phyloP scores from a whole-genome alignment of 306 rosid species.

The Fragaria iinumae region DNA sequence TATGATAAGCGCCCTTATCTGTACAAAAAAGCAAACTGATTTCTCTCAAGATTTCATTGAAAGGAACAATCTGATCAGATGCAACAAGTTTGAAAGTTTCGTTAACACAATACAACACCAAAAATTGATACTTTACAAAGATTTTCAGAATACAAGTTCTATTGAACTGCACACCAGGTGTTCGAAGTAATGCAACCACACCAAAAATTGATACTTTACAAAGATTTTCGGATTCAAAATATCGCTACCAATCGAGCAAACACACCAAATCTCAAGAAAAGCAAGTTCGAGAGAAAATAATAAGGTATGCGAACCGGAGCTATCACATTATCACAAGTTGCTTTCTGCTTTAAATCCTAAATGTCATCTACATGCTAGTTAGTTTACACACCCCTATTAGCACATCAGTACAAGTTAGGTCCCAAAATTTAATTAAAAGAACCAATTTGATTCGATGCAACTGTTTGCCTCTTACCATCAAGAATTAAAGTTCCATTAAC shows the following conservation, averaged over 20 bases:
- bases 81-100: background rate
- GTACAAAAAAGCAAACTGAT: background rate
- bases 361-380: background rate
- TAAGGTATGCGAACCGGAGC: too few relatives aligned
- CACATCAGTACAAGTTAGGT: background rate
- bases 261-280: background rate
- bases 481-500: background rate
- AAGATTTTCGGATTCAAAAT: too few relatives aligned
- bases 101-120: background rate
- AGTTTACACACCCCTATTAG: background rate
- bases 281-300: background rate
- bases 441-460: background rate
- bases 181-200: conserved; percentile 2
- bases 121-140: too few relatives aligned
- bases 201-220: too few relatives aligned
- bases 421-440: background rate
- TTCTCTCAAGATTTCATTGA: background rate
- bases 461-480: too few relatives aligned
- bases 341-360: background rate
- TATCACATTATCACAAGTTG: background rate
- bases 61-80: background rate
- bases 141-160: background rate
- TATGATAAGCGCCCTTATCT: background rate
- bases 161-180: conserved; percentile 6
- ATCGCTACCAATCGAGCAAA: background rate